A percentile compares a stretch with the other conserved stretches of the same genome.
Conservation (phyloP, 495 filamentous ascomycete species). For the Neurospora sp. region DNA sequence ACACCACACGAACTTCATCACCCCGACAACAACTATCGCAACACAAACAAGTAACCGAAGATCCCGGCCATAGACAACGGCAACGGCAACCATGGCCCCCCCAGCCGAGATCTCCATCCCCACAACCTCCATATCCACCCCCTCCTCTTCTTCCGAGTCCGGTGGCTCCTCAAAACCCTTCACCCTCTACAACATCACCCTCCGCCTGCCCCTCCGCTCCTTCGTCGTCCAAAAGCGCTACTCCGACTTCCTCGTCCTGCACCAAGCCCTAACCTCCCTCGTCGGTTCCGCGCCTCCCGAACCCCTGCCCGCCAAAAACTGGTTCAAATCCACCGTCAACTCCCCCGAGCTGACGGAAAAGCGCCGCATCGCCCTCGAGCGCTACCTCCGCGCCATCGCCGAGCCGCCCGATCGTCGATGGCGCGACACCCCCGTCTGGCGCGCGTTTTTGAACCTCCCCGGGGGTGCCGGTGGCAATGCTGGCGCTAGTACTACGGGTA, state of each 20-base stretch:
- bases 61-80: background rate
- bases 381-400: conserved; percentile 75
- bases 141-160: conserved; percentile 48
- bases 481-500: conserved; percentile 29
- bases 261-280: conserved; percentile 54
- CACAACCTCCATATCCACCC: conserved; percentile 49
- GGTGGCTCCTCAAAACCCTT: conserved; percentile 85
- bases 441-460: conserved; percentile 78
- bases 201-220: conserved; percentile 79
- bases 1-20: background rate
- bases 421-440: conserved; percentile 78
- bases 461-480: conserved; percentile 23
- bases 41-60: background rate
- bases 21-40: background rate
- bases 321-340: conserved; percentile 69
- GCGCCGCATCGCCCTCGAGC: conserved; percentile 64
- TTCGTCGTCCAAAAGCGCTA: conserved; percentile 88
- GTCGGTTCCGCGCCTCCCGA: conserved; percentile 49
- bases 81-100: conserved; percentile 50
- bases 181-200: conserved; percentile 85
- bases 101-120: conserved; percentile 75
- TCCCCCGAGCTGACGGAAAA: conserved; percentile 71
- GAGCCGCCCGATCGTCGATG: conserved; percentile 65
- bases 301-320: conserved; percentile 71
- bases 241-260: conserved; percentile 77